Base-by-base conservation (phyloP, 345 rosid genomes). In the Schrenkiella parvula region DNA sequence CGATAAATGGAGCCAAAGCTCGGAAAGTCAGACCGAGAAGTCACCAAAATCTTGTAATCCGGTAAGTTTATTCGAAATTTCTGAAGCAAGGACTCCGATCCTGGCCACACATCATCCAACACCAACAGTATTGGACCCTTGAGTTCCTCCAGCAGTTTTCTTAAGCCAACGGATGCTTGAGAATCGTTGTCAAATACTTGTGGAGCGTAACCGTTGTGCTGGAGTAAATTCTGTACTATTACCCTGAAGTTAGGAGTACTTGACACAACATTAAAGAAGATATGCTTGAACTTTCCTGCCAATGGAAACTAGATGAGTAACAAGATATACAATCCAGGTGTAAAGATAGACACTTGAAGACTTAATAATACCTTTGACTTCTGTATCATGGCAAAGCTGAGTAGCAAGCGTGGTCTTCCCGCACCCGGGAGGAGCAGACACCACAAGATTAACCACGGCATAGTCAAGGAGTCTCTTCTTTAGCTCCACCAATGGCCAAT, bases 91-190 rank as follows among this genome's bases (percentile, higher is more conserved):
- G 68, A 53, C 37, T 81, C 89, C 0, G 86, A 80, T 35, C 76
- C 86, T 0, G 26, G 17, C 89, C 92, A 84, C 65, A 84, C 88
- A 78, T 91, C 89, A 67, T 91, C 97, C 60, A 91, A 80, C 52
- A 87, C 86, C 60, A 90, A 70, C 88, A 90, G 58, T 66, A 78
- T 71, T 42, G 83, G 80, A 9, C 58, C 34, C 4, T 13, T 76
- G 2, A 82, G 71, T 34, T 57, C 0, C 39, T 61, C 64, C 4
- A 88, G 17, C 26, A 83, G 59, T 0, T 39, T 57, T 62, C 61
- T 71, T 78, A 81, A 63, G 47, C 2, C 52, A 58, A 14, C 34
- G 6, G 12, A 4, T 78, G 84, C 80, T 53, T 66, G 75, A 13
- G 66, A 43, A 9, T 87, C 78, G 0, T 57, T 68, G 22, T 58